Evolutionary conservation across 306 rosid species (phyloP).

Genomic region (Cyamopsis tetragonoloba): DNA sequence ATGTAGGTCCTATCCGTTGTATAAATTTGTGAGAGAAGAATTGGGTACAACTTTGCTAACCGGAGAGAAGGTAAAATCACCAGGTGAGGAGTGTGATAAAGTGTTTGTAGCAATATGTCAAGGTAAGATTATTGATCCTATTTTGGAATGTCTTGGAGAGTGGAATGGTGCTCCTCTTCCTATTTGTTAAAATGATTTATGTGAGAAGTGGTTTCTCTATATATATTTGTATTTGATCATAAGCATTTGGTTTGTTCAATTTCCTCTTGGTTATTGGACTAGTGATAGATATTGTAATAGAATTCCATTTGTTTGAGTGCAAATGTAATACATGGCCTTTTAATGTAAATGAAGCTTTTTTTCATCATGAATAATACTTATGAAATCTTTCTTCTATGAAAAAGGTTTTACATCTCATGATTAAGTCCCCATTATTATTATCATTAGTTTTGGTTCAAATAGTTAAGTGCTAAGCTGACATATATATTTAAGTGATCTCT

Average conservation of each 20-base stretch:
- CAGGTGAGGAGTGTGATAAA: slow-evolving; percentile 82
- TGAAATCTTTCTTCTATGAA: not conserved
- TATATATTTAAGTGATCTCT: too few species aligned
- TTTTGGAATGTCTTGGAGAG: slow-evolving; percentile 61
- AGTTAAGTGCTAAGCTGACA: not conserved
- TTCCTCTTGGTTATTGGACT: not conserved
- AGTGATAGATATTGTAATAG: slow-evolving; percentile 26
- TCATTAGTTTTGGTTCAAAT: not conserved
- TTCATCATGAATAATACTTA: not conserved
- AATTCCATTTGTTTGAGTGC: slow-evolving; percentile 21
- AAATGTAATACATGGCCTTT: slow-evolving; percentile 2
- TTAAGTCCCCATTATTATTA: not conserved
- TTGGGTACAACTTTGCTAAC: slow-evolving; percentile 56
- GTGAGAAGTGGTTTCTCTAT: slow-evolving; percentile 7
- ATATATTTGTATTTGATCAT: not conserved
- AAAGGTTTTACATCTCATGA: not conserved
- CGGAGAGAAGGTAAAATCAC: slow-evolving; percentile 60
- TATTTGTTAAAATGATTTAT: slow-evolving; percentile 43
- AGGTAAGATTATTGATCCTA: slow-evolving; percentile 78
- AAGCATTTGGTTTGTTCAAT: slow-evolving; percentile 28
- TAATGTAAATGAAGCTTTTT: slow-evolving; percentile 11
- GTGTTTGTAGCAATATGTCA: slow-evolving; percentile 73
- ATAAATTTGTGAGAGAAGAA: slow-evolving; percentile 74
- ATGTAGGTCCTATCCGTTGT: slow-evolving; percentile 82
- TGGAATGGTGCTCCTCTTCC: slow-evolving; percentile 95